Percentiles rank a stretch among this genome's conserved stretches.
Evolutionary conservation across 768 basidiomycete genomes (phyloP).

Genomic region (Aureoboletus auriporus): DNA sequence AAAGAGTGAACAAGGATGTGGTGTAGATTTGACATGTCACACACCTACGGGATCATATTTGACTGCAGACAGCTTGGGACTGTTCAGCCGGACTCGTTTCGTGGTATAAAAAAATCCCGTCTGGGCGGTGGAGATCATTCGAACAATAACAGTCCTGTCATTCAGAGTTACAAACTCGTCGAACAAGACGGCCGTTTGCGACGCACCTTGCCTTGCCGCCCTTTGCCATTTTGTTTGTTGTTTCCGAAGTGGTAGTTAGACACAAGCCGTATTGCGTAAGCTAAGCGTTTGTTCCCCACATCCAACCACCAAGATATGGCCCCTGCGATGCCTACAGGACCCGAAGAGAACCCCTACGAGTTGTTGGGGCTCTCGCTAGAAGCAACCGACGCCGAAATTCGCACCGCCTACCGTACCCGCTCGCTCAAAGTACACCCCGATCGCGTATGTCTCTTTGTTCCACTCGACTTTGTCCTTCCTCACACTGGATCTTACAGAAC

Average conservation of each 20-base stretch:
- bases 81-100: conserved; percentile 59
- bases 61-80: conserved; percentile 80
- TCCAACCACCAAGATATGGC: conserved; percentile 15
- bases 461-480: conserved; percentile 11
- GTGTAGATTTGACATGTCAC: conserved; percentile 18
- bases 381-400: conserved; percentile 73
- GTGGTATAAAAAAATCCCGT: conserved; percentile 92
- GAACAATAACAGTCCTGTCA: conserved; percentile 75
- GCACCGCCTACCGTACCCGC: conserved; percentile 71
- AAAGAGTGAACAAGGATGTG: background rate
- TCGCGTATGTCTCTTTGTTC: conserved; percentile 48
- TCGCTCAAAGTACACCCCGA: conserved; percentile 89
- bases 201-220: conserved; percentile 59
- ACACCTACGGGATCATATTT: conserved; percentile 87
- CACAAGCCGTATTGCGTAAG: conserved; percentile 7
- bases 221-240: conserved; percentile 42
- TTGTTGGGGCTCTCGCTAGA: conserved; percentile 58
- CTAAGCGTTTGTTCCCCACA: background rate
- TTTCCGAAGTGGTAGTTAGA: background rate
- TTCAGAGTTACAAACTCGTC: background rate
- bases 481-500: conserved; percentile 44
- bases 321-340: conserved; percentile 35
- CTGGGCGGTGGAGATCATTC: conserved; percentile 86
- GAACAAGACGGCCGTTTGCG: background rate
- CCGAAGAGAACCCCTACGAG: conserved; percentile 72